Base-by-base conservation (phyloP, 306 rosid species). In the Prunus salicina region DNA sequence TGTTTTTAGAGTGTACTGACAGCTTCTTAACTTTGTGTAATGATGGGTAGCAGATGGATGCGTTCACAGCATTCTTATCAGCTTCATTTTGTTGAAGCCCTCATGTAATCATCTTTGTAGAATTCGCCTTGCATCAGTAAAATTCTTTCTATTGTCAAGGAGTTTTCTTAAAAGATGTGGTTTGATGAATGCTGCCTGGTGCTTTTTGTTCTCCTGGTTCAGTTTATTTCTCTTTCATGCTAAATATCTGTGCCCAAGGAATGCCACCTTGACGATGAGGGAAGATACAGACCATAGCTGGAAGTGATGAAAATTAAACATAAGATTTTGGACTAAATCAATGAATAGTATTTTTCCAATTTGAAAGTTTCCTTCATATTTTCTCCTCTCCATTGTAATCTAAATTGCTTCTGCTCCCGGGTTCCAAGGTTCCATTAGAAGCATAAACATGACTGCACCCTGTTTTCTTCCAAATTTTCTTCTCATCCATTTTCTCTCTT, bases 401-500 rank as follows among this genome's bases (percentile, higher is more conserved):
- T 56, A 22, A n/a, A 27, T 10, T 1, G 34, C 12, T 58, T 58
- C 13, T 13, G 30, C 12, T 24, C 8, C 2, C 1, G 34, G 64
- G 64, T 13, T 24, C 18, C 64, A 0, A 14, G 27, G 34, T 24
- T 34, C 25, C 24, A 18, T 64, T 20, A 55, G 65, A 38, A n/a
- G 65, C 53, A 38, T 20, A 41, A 47, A 82, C 65, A 46, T 67
- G 60, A 66, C 79, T 77, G 19, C 12, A 51, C 11, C 81, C 78
- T 20, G 81, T 77, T 50, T 34, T 58, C 71, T 81, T 77, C 75
- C 46, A 71, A 24, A 72, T 34, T 14, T 76, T 66, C 45, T 72
- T 60, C 6, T 72, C 78, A 65, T 77, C 76, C 85, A 81, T 65
- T 47, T 34, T 72, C 11, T 49, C 64, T 41, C 85, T 72, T 32